These are phyloP conservation scores for Purshia tridentata DNA, from an alignment of 306 rosid genomes.

Conservation along the genomic window DNA sequence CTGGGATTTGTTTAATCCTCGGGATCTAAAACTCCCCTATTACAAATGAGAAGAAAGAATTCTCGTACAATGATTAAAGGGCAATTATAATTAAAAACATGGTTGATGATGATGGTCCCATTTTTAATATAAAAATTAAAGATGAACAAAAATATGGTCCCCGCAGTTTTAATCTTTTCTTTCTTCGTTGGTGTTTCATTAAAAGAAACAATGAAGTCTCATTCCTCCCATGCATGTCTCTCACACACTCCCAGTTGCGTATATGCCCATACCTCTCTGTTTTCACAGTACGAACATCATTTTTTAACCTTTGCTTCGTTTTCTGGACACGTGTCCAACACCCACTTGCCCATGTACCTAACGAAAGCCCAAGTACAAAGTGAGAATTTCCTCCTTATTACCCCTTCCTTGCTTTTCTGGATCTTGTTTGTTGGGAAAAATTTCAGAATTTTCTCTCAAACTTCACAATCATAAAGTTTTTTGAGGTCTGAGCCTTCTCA, in stretches of 20 bases:
- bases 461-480: background rate
- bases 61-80: conserved; percentile 9
- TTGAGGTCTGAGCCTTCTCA: background rate
- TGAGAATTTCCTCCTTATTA: background rate
- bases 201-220: conserved; percentile 47
- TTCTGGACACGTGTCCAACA: conserved; percentile 39
- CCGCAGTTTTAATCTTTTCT: background rate
- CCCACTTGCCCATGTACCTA: background rate
- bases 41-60: background rate
- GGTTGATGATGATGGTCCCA: conserved; percentile 29
- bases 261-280: conserved; percentile 25
- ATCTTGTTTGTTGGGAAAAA: conserved; percentile 22
- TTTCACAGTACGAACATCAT: background rate
- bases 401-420: conserved; percentile 9
- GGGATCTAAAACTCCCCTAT: background rate
- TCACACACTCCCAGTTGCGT: conserved; percentile 24
- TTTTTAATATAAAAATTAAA: background rate
- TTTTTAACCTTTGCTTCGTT: conserved; percentile 5
- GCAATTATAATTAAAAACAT: conserved; percentile 3
- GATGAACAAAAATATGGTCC: conserved; percentile 33
- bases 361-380: conserved; percentile 13
- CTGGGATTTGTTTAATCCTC: background rate
- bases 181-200: conserved; percentile 50
- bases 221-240: conserved; percentile 26
- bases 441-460: conserved; percentile 5